These are phyloP conservation scores for Rhynchospora tenuis DNA, from an alignment of 176 grass and related monocot species.

Conservation along the genomic window DNA sequence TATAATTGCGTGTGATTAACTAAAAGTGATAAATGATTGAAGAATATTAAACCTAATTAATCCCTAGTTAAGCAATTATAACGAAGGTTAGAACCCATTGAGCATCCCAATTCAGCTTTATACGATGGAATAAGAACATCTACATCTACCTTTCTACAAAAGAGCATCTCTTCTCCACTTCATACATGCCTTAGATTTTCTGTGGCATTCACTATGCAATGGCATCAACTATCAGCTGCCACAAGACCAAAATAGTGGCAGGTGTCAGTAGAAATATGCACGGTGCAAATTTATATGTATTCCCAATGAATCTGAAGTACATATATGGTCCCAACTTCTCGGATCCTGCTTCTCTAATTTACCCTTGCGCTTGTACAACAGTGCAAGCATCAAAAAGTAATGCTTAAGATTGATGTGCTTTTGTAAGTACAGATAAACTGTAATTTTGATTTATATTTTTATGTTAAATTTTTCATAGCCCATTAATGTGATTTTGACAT, in stretches of 20 bases:
- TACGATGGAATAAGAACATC: background rate
- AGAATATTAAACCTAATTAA: background rate
- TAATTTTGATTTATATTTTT: too few relatives aligned
- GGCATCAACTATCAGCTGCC: background rate
- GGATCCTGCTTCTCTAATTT: background rate
- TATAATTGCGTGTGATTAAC: conserved; percentile 1
- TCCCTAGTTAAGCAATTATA: background rate
- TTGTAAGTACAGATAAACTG: too few relatives aligned
- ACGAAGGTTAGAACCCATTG: background rate
- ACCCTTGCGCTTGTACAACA: too few relatives aligned
- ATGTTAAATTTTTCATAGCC: too few relatives aligned
- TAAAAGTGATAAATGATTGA: conserved; percentile 7
- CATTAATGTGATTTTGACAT: too few relatives aligned
- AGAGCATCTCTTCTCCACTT: background rate
- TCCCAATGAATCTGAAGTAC: background rate
- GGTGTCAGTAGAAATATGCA: background rate
- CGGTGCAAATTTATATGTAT: background rate
- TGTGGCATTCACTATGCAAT: background rate
- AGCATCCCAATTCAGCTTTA: background rate
- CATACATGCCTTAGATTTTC: background rate
- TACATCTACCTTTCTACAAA: background rate
- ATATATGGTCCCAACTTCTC: background rate
- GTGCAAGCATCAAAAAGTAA: too few relatives aligned
- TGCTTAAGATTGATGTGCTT: too few relatives aligned
- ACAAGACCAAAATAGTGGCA: background rate